Evolutionary conservation across 2,329 filamentous ascomycete genomes (phyloP), one percentile per base, ranked within the genome.

Genomic region (Periconia digitata): DNA sequence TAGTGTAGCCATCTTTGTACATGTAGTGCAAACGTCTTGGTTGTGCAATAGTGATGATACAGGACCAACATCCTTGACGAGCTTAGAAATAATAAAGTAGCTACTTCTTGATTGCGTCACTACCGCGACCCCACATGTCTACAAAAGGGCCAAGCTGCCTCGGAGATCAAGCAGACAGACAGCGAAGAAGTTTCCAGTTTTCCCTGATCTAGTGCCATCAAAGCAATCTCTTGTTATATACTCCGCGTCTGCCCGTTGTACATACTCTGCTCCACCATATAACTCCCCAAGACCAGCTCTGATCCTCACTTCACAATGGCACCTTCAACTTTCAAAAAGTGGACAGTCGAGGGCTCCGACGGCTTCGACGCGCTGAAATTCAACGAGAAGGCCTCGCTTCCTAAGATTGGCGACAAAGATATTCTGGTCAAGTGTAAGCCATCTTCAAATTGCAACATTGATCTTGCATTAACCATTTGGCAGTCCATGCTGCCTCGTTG

Each of bases 391-490:
- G 76, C 72, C 0, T 60, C 77, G 1, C 62, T 89, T 2, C 84
- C 85, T 13, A 71, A 82, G 55, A 63, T 86, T 1, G 86, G 86
- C 40, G 86, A 90, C 46, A 81, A 81, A 52, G 84, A 92, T 21
- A 86, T 90, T 6, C 77, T 92, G 27, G 83, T 92, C 58, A 87
- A 86, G 69, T 76, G 75, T 76, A 63, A 44, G 67, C 44, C n/a
- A 42, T 13, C 12, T 16, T 1, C 7, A 7, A 23, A 27, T 36
- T 15, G 21, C 15, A 12, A 22, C 32, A 32, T 24, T 37, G 20
- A 18, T 16, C 10, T 13, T n/a, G n/a, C 27, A 15, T 36, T 47
- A 54, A 49, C 54, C 29, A 17, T n/a, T 29, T 21, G 12, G 23
- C 43, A 78, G 75, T 79, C 59, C 71, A 77, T 46, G 75, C 68